These are phyloP conservation scores for Avena insularis DNA, from an alignment of 176 grass and related monocot species.

Conservation along the genomic window DNA sequence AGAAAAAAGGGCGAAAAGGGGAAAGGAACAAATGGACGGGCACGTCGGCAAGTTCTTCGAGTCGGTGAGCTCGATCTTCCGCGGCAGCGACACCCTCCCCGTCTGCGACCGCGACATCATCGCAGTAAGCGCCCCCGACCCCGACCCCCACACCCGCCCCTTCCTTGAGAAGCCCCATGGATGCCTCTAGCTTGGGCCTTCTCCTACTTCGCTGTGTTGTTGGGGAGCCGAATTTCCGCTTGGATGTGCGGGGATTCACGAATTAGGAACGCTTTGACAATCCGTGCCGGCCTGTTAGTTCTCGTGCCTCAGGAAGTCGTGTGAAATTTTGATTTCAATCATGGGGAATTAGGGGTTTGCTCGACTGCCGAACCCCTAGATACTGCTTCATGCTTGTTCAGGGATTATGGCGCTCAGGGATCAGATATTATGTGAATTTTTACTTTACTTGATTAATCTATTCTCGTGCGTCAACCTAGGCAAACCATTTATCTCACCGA, in stretches of 20 bases:
- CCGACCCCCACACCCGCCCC: not conserved
- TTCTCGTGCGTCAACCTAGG: no score
- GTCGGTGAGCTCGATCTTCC: constrained; percentile 81
- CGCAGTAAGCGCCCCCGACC: constrained; percentile 52
- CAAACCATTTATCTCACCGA: no score
- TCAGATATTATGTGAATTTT: no score
- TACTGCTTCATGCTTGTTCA: not conserved
- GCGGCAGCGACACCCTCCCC: constrained; percentile 66
- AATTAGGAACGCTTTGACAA: not conserved
- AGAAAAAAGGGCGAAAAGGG: not conserved
- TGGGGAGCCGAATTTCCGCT: not conserved
- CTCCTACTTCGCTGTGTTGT: not conserved
- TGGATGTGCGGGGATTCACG: not conserved
- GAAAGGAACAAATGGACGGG: constrained; percentile 45
- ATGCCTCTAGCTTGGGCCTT: not conserved
- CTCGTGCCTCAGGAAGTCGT: not conserved
- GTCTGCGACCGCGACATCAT: constrained; percentile 84
- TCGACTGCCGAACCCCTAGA: not conserved
- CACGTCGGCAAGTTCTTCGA: constrained; percentile 62
- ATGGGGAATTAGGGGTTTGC: not conserved
- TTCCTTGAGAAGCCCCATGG: constrained; percentile 16
- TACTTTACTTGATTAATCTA: no score
- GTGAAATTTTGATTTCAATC: not conserved
- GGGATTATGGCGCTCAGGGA: not conserved
- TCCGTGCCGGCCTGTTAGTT: not conserved